Evolutionary conservation across 208 protist genomes (phyloP).

Genomic region (Zelonia costaricensis): DNA sequence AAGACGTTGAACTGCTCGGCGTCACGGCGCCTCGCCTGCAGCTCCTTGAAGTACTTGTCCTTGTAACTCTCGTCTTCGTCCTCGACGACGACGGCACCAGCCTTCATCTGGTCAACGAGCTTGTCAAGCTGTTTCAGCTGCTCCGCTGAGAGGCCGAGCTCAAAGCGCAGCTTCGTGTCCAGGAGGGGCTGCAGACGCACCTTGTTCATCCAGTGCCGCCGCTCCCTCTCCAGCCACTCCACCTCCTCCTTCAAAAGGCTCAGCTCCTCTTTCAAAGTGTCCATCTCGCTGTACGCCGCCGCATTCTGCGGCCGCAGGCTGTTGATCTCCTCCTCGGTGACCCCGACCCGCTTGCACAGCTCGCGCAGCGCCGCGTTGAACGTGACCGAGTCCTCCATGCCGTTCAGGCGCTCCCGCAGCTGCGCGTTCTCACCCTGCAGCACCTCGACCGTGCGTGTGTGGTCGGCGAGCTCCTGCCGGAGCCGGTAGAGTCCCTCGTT

Average conservation of each 20-base stretch:
- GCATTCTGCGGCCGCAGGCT: conserved; percentile 64
- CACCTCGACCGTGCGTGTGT: conserved; percentile 57
- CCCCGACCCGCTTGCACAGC: conserved; percentile 74
- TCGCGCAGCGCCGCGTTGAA: conserved; percentile 85
- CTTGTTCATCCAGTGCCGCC: conserved; percentile 90
- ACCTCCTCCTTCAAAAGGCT: conserved; percentile 83
- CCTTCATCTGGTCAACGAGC: conserved; percentile 88
- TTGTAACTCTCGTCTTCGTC: conserved; percentile 70
- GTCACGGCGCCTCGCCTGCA: conserved; percentile 61
- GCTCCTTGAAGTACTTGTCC: conserved; percentile 76
- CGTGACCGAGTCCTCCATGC: conserved; percentile 82
- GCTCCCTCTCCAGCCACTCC: conserved; percentile 87
- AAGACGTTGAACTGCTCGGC: conserved; percentile 79
- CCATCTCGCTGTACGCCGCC: conserved; percentile 73
- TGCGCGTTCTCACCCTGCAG: conserved; percentile 82
- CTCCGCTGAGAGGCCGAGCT: conserved; percentile 79
- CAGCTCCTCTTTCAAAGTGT: conserved; percentile 78
- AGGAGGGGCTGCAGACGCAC: conserved; percentile 88
- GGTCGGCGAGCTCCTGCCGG: conserved; percentile 56
- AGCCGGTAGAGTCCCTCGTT: conserved; percentile 76
- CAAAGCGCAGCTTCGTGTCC: conserved; percentile 84
- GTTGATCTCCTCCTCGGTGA: conserved; percentile 89
- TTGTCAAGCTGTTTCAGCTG: conserved; percentile 82
- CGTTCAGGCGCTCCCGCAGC: conserved; percentile 75
- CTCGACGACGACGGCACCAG: conserved; percentile 57